These are phyloP conservation scores for Globisporangium canariense DNA, from an alignment of 352 stramenopile species.

Conservation along the genomic window DNA sequence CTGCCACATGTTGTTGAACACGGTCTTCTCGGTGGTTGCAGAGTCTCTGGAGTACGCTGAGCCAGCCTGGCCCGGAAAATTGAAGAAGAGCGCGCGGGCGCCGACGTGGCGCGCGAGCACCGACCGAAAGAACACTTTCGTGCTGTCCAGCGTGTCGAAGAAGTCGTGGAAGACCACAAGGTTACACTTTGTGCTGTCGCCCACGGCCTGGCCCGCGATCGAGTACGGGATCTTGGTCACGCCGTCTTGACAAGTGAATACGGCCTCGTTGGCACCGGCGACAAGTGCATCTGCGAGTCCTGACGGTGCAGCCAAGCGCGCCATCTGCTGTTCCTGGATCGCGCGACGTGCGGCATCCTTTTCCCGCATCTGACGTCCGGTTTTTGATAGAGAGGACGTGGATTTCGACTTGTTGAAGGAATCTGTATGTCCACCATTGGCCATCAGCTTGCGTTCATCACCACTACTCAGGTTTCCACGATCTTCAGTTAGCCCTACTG, in stretches of 20 bases:
- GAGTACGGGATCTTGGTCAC: constrained; percentile 82
- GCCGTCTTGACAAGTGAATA: constrained; percentile 73
- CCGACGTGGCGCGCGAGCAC: constrained; percentile 78
- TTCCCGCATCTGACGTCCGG: not conserved
- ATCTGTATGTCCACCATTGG: not conserved
- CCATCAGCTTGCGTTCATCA: constrained; percentile 5
- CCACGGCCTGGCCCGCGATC: constrained; percentile 65
- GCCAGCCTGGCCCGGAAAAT: constrained; percentile 87
- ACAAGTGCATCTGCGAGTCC: constrained; percentile 33
- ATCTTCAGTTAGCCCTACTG: constrained; percentile 13
- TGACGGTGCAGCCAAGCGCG: constrained; percentile 45
- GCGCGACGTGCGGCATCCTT: constrained; percentile 39
- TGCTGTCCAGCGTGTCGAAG: constrained; percentile 91
- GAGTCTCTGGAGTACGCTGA: constrained; percentile 45
- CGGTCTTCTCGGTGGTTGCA: constrained; percentile 23
- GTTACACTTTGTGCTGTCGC: constrained; percentile 68
- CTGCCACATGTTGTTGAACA: constrained; percentile 87
- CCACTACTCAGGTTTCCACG: not conserved
- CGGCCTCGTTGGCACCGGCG: constrained; percentile 21
- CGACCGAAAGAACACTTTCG: constrained; percentile 83
- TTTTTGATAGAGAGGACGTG: not conserved
- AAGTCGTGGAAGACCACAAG: constrained; percentile 92
- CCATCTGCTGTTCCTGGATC: constrained; percentile 79
- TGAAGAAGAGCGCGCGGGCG: constrained; percentile 87
- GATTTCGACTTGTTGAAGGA: not conserved